A percentile compares a stretch with the other conserved stretches of the same genome.
phyloP scores from a whole-genome alignment of 306 rosid species.

The Ammopiptanthus mongolicus region DNA sequence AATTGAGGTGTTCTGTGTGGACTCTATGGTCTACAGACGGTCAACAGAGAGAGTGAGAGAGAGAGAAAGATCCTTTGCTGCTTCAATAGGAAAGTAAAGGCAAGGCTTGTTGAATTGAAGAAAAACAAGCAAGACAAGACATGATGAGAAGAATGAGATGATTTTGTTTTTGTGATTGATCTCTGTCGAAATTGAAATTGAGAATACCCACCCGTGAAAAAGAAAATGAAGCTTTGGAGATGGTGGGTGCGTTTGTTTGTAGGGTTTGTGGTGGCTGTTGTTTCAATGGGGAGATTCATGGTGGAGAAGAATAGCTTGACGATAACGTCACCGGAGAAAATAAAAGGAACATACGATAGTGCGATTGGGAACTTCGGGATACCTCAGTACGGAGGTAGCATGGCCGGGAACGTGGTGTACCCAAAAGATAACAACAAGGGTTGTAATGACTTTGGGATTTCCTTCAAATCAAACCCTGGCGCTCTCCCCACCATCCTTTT shows the following conservation, averaged over 20 bases:
- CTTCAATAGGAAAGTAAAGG: too few species aligned
- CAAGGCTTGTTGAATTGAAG: too few species aligned
- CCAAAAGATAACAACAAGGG: conserved; percentile 73
- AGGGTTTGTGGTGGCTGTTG: conserved; percentile 38
- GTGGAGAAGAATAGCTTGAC: conserved; percentile 91
- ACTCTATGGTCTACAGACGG: too few species aligned
- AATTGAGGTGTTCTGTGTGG: too few species aligned
- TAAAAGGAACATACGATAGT: conserved; percentile 68
- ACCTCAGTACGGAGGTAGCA: conserved; percentile 92
- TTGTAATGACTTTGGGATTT: conserved; percentile 50
- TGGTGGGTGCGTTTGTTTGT: conserved; percentile 31
- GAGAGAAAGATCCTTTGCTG: too few species aligned
- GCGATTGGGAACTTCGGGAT: conserved; percentile 92
- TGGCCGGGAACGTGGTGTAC: conserved; percentile 67
- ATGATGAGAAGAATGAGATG: too few species aligned
- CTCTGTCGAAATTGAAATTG: too few species aligned
- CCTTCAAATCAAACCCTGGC: conserved; percentile 66
- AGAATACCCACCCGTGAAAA: too few species aligned
- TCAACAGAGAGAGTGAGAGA: too few species aligned
- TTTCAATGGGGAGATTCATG: conserved; percentile 61
- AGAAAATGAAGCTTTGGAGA: conserved; percentile 36
- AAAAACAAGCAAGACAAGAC: too few species aligned
- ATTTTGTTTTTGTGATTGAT: too few species aligned
- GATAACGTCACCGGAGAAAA: conserved; percentile 68
- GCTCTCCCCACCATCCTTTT: conserved; percentile 78